Conservation (phyloP, 2,329 filamentous ascomycete genomes). For the Colletotrichum sublineola region DNA sequence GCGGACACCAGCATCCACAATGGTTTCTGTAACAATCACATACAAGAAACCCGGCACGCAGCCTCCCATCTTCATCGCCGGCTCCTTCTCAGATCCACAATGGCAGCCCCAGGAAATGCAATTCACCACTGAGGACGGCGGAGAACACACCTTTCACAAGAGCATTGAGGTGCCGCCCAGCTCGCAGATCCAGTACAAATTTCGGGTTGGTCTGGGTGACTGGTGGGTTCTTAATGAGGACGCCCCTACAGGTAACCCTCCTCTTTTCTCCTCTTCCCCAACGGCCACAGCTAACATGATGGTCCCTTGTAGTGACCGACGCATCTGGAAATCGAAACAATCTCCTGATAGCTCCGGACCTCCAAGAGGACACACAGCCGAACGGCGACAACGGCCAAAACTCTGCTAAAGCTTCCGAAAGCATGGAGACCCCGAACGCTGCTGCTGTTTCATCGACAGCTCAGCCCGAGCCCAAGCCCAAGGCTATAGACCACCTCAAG, state of each 20-base stretch:
- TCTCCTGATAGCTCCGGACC: constrained; percentile 51
- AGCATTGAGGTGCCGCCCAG: constrained; percentile 67
- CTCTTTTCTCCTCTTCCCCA: neutral
- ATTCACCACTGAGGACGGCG: constrained; percentile 61
- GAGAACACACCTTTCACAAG: constrained; percentile 71
- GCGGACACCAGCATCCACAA: constrained; percentile 12
- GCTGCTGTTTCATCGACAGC: constrained; percentile 3
- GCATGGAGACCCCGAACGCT: constrained; percentile 23
- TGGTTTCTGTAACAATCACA: constrained; percentile 67
- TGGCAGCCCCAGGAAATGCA: constrained; percentile 79
- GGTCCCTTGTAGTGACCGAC: constrained; percentile 54
- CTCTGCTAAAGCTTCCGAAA: neutral
- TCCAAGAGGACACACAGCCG: constrained; percentile 14
- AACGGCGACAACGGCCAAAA: constrained; percentile 25
- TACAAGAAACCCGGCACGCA: constrained; percentile 71
- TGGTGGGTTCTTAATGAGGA: constrained; percentile 79
- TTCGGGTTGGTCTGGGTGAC: constrained; percentile 74
- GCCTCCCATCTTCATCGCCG: constrained; percentile 79
- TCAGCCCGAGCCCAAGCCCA: constrained; percentile 45
- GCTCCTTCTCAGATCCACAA: constrained; percentile 74
- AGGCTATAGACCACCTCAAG: constrained; percentile 21
- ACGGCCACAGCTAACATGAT: constrained; percentile 23
- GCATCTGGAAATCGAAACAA: constrained; percentile 64
- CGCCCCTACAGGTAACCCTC: constrained; percentile 67
- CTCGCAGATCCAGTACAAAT: constrained; percentile 80